Evolutionary conservation across 2,329 filamentous ascomycete species (phyloP).

Genomic region (Pseudogymnoascus sp.): DNA sequence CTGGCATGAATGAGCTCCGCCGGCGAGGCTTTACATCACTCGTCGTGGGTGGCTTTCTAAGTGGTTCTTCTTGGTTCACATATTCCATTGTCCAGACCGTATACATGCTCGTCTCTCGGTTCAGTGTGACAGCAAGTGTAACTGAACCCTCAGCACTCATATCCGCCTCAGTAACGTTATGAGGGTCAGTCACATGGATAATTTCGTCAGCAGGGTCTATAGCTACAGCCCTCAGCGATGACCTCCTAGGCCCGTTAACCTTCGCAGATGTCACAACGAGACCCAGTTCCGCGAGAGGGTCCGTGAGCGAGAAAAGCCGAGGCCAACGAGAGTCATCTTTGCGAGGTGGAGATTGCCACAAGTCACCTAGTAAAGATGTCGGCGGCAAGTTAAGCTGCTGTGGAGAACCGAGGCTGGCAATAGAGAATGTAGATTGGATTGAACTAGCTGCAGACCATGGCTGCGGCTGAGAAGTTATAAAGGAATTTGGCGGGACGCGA

Average conservation of each 20-base stretch:
- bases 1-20: slow-evolving; percentile 55
- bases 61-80: slow-evolving; percentile 54
- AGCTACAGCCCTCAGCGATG: slow-evolving; percentile 42
- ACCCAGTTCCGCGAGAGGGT: slow-evolving; percentile 79
- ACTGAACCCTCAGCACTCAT: slow-evolving; percentile 42
- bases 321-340: slow-evolving; percentile 57
- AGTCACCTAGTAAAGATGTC: slow-evolving; percentile 47
- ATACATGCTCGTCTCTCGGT: slow-evolving; percentile 67
- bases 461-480: slow-evolving; percentile 62
- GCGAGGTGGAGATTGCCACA: slow-evolving; percentile 49
- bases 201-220: slow-evolving; percentile 75
- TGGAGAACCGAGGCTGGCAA: slow-evolving; percentile 48
- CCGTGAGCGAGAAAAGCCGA: slow-evolving; percentile 73
- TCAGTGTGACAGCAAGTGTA: slow-evolving; percentile 72
- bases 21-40: slow-evolving; percentile 25
- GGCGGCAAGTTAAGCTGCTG: slow-evolving; percentile 47
- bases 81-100: slow-evolving; percentile 82
- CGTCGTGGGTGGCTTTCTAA: slow-evolving; percentile 33
- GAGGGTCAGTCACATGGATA: slow-evolving; percentile 60
- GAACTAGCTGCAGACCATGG: slow-evolving; percentile 42
- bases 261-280: slow-evolving; percentile 55
- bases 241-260: slow-evolving; percentile 32
- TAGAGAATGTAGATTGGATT: slow-evolving; percentile 47
- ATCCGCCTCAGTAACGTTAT: slow-evolving; percentile 44
- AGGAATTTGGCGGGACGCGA: slow-evolving; percentile 72